Evolutionary conservation across 2,329 filamentous ascomycete species (phyloP).

Genomic region (Xylariaceae sp.): DNA sequence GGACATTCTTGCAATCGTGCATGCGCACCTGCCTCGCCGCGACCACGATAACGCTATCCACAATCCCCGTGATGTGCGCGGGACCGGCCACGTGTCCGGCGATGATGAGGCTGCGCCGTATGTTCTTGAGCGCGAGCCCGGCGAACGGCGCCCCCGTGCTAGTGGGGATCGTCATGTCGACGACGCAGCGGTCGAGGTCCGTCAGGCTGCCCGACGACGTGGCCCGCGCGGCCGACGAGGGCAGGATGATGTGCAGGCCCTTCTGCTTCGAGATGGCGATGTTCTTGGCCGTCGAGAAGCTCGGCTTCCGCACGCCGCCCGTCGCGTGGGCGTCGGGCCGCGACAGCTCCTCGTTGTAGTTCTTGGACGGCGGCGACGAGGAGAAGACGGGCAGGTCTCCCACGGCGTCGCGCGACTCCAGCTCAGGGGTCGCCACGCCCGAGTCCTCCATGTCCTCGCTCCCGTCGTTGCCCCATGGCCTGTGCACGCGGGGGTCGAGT

Average conservation of each 20-base stretch:
- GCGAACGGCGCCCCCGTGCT: constrained; percentile 60
- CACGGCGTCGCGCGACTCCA: constrained; percentile 34
- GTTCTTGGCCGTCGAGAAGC: constrained; percentile 56
- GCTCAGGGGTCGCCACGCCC: constrained; percentile 2
- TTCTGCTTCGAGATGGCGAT: constrained; percentile 63
- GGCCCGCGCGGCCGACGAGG: constrained; percentile 62
- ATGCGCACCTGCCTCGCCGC: constrained; percentile 84
- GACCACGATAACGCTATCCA: constrained; percentile 70
- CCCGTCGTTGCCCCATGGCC: constrained; percentile 17
- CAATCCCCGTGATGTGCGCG: constrained; percentile 72
- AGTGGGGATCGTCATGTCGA: constrained; percentile 72
- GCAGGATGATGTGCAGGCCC: constrained; percentile 71
- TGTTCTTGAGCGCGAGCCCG: constrained; percentile 60
- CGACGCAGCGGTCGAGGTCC: constrained; percentile 62
- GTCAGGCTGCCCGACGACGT: constrained; percentile 70
- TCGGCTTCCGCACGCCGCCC: constrained; percentile 49
- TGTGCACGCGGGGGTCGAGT: constrained; percentile 28
- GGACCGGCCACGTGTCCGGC: constrained; percentile 75
- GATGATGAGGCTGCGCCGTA: constrained; percentile 66
- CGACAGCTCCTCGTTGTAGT: constrained; percentile 56
- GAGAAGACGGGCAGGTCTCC: constrained; percentile 34
- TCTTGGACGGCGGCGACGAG: constrained; percentile 34
- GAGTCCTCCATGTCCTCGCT: constrained; percentile 15
- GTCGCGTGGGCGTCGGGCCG: constrained; percentile 27
- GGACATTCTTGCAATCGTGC: constrained; percentile 76